Conservation (phyloP, 768 basidiomycete genomes). For the Kwoniella europaea region DNA sequence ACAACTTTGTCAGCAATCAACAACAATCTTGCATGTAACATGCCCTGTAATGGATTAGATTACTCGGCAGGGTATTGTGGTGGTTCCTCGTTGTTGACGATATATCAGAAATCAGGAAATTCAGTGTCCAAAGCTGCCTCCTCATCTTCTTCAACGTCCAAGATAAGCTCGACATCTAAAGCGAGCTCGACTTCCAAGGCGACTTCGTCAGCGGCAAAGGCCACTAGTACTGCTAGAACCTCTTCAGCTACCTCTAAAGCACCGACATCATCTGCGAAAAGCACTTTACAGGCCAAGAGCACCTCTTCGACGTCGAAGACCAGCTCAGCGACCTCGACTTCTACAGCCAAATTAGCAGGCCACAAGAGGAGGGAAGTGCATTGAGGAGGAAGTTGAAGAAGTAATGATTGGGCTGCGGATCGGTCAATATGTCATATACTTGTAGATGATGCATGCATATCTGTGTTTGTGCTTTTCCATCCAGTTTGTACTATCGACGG, state of each 20-base stretch:
- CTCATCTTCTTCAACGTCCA: background rate
- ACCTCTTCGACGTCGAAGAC: background rate
- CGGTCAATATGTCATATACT: too few relatives aligned
- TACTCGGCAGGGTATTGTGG: conserved; percentile 34
- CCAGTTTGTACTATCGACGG: too few relatives aligned
- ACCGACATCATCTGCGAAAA: background rate
- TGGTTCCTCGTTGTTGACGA: conserved; percentile 25
- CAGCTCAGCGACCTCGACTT: background rate
- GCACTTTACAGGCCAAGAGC: background rate
- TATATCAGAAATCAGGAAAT: conserved; percentile 30
- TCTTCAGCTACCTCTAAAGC: conserved; percentile 2
- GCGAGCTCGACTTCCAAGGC: conserved; percentile 1
- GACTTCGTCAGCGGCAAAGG: background rate
- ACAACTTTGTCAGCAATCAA: conserved; percentile 16
- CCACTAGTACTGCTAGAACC: conserved; percentile 5
- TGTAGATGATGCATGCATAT: too few relatives aligned
- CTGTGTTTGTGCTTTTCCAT: too few relatives aligned
- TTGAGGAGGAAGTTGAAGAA: background rate
- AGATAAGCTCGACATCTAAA: background rate
- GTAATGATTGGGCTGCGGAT: too few relatives aligned
- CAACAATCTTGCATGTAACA: conserved; percentile 17
- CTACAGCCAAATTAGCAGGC: conserved; percentile 4
- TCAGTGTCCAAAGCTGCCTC: conserved; percentile 1
- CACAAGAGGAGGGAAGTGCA: conserved; percentile 1
- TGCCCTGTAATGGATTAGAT: conserved; percentile 21